Evolutionary conservation across 2,329 filamentous ascomycete genomes (phyloP).

Genomic region (Penicillium aurantiogriseum): DNA sequence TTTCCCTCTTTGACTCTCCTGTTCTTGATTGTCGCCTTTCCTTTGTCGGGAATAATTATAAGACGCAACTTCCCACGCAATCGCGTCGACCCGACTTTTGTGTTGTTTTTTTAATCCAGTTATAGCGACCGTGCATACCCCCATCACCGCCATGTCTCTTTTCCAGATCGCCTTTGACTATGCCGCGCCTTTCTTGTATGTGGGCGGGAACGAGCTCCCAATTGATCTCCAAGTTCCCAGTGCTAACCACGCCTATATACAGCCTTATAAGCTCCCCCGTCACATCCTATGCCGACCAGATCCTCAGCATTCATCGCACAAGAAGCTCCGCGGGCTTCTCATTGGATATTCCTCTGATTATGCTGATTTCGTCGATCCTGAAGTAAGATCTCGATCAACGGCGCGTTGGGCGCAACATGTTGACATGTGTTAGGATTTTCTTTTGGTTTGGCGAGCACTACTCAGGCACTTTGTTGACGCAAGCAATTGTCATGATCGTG

Average conservation of each 20-base stretch:
- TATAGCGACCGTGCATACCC: conserved; percentile 5
- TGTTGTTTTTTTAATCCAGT: not conserved
- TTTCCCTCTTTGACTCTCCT: not conserved
- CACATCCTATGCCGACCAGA: conserved; percentile 66
- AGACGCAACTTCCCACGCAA: not conserved
- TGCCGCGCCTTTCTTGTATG: conserved; percentile 51
- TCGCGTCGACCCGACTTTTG: not conserved
- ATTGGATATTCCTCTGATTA: conserved; percentile 65
- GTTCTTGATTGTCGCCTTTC: not conserved
- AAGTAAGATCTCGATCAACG: conserved; percentile 47
- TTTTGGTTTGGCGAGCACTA: conserved; percentile 66
- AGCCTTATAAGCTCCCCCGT: conserved; percentile 62
- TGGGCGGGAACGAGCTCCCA: not conserved
- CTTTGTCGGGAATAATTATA: not conserved
- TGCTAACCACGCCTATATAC: conserved; percentile 8
- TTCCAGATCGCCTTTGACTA: conserved; percentile 44
- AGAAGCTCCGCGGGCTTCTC: conserved; percentile 64
- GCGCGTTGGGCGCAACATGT: conserved; percentile 1
- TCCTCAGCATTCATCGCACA: conserved; percentile 61
- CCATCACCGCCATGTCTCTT: conserved; percentile 36
- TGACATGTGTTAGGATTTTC: conserved; percentile 50
- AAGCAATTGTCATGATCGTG: conserved; percentile 59
- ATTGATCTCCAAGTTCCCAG: not conserved
- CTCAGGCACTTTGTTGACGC: conserved; percentile 57
- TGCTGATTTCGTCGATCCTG: conserved; percentile 63